Base-by-base conservation (phyloP, 331 rosid genomes). In the Prunus yedoensis region DNA sequence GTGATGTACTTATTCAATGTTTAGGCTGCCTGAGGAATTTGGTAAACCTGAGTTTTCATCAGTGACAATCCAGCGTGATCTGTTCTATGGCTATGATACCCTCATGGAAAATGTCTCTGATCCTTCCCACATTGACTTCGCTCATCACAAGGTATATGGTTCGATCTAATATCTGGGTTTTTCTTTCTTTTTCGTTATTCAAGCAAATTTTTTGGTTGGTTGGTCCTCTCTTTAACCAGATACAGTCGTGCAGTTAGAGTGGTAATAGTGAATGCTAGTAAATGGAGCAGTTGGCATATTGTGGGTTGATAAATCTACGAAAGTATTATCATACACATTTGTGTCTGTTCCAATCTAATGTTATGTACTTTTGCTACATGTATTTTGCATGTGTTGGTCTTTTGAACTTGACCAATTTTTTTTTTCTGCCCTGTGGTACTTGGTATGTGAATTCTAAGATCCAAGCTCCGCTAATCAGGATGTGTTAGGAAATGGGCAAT, bases 71-170 rank as follows among this genome's bases (percentile, higher is more conserved):
- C 97, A 94, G 89, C 96, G 96, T 16, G 97, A 94, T 87, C 91
- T 94, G 67, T 94, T 88, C 77, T 94, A 94, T 80, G 98, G 97
- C 73, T 92, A 90, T 30, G 96, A 94, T 78, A 94, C 97, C 51
- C 92, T 94, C 28, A 94, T 94, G 97, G 97, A 94, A 85, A 94
- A 94, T 85, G 97, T 94, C 69, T 90, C 96, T 45, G 97, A 94
- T 71, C 97, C 97, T 77, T 94, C 99, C 68, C 96, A 90, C 78
- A 94, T 92, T 77, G 96, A 94, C 75, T 94, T 94, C 78, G 99
- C 99, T 83, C 97, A 92, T 86, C 97, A 94, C 91, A 92, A 92
- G 97, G 99, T 92, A 78, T 52, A 54, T 15, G 15, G 23, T 38
- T 46, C 45, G n/a, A 18, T 66, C 45, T 58, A 23, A 56, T 20